Evolutionary conservation across 176 grass and related monocot genomes (phyloP), one percentile per base, ranked within the genome.

Genomic region (Areca catechu): DNA sequence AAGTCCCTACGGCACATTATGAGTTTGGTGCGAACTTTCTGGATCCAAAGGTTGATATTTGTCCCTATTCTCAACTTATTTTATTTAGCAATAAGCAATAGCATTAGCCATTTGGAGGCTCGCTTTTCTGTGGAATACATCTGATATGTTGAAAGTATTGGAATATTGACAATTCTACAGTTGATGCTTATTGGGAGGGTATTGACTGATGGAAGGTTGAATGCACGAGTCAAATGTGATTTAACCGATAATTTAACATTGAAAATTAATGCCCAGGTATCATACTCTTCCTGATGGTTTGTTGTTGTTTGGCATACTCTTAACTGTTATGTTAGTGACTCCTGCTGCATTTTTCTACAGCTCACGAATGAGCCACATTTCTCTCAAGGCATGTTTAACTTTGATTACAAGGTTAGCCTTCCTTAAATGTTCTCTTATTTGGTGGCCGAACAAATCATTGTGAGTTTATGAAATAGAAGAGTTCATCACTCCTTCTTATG

Each of bases 351-450:
- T 43, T 73, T 76, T 68, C 24, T 7, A 12, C 81, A 98, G 93
- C 93, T 98, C 73, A 98, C 93, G 25, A 74, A 91, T 67, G 93
- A 98, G 72, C 80, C 86, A 4, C 93, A 97, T 88, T 91, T 80
- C 57, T 97, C 93, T 48, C 93, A 97, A 85, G 93, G 86, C 60
- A 97, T 97, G 93, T 97, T 97, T 76, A 91, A 97, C 80, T 92
- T 97, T 47, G 93, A 97, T 77, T 97, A 97, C 84, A 97, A 97
- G 84, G 93, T 88, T 22, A 66, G 65, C 10, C 34, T 43, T 43
- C 2, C 34, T 43, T 43, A 43, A 43, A 43, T 43, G 7, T 12
- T 43, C 34, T 14, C 34, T 12, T 43, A 43, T 12, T 43, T 43
- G 34, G 34, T 43, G 34, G 34, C 14, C 10, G 14, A 14, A 43